phyloP scores from a whole-genome alignment of 23 red algal genomes.

The Gracilariopsis chorda region DNA sequence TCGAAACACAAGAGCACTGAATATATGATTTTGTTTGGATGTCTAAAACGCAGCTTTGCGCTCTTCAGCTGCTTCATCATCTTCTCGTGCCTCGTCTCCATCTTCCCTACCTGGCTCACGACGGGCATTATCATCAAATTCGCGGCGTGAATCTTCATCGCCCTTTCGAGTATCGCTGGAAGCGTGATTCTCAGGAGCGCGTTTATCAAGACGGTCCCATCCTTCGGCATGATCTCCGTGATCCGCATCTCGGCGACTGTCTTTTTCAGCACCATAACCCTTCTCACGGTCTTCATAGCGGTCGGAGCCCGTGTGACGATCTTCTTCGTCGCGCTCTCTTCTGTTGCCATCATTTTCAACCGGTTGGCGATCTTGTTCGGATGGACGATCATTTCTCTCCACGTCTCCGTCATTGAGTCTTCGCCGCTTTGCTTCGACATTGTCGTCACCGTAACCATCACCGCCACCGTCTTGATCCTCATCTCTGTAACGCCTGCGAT shows the following conservation, averaged over 20 bases:
- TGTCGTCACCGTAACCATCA: background rate
- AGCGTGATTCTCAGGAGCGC: too few relatives aligned
- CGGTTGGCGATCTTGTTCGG: background rate
- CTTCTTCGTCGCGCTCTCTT: background rate
- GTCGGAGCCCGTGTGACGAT: background rate
- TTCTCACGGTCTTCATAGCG: background rate
- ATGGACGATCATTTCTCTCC: background rate
- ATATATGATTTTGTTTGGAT: background rate
- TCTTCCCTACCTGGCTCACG: background rate
- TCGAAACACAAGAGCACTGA: slow-evolving; percentile 11
- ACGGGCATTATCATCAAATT: background rate
- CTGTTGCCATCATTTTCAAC: slow-evolving; percentile 24
- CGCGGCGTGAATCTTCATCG: background rate
- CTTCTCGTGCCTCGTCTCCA: background rate
- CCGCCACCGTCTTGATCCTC: background rate
- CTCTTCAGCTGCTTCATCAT: background rate
- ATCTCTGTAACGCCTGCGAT: slow-evolving; percentile 12
- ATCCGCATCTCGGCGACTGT: background rate
- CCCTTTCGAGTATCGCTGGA: too few relatives aligned
- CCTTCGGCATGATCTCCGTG: background rate
- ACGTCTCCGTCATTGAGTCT: slow-evolving; percentile 9
- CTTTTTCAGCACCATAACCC: background rate
- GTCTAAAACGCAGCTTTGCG: slow-evolving; percentile 30
- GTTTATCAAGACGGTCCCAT: background rate
- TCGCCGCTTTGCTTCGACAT: background rate